A percentile compares a stretch with the other conserved stretches of the same genome.
Evolutionary conservation across 2,329 filamentous ascomycete species (phyloP).

Genomic region (Fusarium torulosum): DNA sequence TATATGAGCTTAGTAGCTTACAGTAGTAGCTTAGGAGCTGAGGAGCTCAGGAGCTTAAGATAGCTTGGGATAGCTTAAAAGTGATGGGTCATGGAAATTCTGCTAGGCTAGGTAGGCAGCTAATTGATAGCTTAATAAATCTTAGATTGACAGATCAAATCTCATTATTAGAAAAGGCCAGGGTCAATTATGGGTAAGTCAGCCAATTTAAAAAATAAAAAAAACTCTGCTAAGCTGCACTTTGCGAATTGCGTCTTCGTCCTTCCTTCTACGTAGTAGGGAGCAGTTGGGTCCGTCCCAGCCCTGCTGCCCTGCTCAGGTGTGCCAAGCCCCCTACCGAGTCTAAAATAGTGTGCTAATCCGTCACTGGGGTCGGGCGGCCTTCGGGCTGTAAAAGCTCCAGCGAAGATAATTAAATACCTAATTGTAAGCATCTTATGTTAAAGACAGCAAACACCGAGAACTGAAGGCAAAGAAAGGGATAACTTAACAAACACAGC

Average conservation of each 20-base stretch:
- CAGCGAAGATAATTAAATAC: constrained; percentile 7
- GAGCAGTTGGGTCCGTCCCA: neutral
- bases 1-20: neutral
- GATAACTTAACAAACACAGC: constrained; percentile 10
- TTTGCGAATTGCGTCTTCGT: neutral
- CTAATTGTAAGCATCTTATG: constrained; percentile 11
- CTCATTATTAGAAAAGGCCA: neutral
- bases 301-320: constrained; percentile 30
- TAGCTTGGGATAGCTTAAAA: neutral
- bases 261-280: neutral
- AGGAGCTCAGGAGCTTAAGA: neutral
- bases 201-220: neutral
- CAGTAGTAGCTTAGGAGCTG: neutral
- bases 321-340: constrained; percentile 35
- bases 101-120: too few species aligned
- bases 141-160: neutral
- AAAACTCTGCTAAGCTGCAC: neutral
- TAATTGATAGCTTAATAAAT: too few species aligned
- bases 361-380: constrained; percentile 8
- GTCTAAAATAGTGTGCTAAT: constrained; percentile 18
- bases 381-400: neutral
- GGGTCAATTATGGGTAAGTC: neutral
- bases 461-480: constrained; percentile 10
- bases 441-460: constrained; percentile 9
- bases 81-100: neutral